Base-by-base conservation (phyloP, 2,329 filamentous ascomycete species). In the Juglanconis oblonga region DNA sequence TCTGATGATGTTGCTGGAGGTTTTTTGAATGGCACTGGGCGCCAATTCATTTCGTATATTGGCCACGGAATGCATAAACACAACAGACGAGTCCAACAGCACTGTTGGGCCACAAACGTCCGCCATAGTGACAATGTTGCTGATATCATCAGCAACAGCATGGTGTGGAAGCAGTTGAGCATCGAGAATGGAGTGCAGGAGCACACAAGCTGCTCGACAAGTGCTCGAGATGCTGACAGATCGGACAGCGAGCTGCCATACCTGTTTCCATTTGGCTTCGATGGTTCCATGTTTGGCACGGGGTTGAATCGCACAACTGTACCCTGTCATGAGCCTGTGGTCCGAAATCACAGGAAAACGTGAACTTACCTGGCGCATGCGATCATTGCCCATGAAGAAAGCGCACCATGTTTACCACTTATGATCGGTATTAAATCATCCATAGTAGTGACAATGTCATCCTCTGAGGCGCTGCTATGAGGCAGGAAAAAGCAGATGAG, bases 311-410 rank as follows among this genome's bases (percentile, higher is more conserved):
- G 81, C 76, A 67, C 82, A 79, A 65, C 81, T 83, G 64, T 6
- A 29, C 1, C 47, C 33, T 13, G 48, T 33, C 24, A 58, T 42
- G 11, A 61, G 52, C 45, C 11, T 8, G 31, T 31, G 6, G 8
- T 10, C 32, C 45, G 11, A 17, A 13, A 11, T 7, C 9, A 48
- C n/a, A 7, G 24, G n/a, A 40, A 7, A 44, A 24, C n/a, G 13
- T 3, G 44, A 31, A 73, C 81, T 70, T 77, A 93, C 91, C 90
- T 91, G 64, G 91, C 81, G 69, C 92, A 85, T n/a, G 87, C 88
- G 55, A 97, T 73, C 78, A 96, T 86, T 17, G 92, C 88, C 95
- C 95, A 99, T 0, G 87, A 91, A 7, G 87, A 84, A 45, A 88
- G 77, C 8, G 74, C 73, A 13, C 77, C 75, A 65, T 89, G 87